Conservation (phyloP, 176 grass and related monocot species). For the Carex pumila region DNA sequence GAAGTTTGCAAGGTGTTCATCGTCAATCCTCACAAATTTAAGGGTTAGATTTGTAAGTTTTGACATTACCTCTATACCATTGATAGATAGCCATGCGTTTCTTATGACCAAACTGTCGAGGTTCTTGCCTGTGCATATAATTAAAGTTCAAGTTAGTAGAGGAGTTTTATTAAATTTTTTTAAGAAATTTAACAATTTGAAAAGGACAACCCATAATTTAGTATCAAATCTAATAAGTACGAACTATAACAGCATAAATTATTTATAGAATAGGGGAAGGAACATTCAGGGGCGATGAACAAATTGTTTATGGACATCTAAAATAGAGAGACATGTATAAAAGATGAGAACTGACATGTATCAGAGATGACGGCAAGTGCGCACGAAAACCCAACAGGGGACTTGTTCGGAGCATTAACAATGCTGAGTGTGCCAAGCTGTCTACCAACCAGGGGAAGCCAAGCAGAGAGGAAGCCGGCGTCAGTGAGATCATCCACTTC, state of each 20-base stretch:
- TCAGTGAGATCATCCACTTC: background rate
- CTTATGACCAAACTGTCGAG: background rate
- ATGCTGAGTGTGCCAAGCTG: background rate
- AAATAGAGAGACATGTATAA: no score
- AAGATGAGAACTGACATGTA: background rate
- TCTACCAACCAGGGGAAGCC: background rate
- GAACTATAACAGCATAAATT: no score
- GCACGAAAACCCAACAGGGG: background rate
- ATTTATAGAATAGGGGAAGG: no score
- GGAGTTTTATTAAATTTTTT: no score
- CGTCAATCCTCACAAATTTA: background rate
- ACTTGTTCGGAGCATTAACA: background rate
- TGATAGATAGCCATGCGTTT: background rate
- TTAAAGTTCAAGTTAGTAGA: background rate
- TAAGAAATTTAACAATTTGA: no score
- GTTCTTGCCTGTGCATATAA: background rate
- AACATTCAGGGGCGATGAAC: no score
- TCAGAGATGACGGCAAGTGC: background rate
- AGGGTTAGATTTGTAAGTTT: constrained; percentile 10
- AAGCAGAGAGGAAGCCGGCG: background rate
- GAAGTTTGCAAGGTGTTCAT: background rate
- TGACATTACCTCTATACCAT: background rate
- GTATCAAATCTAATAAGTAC: no score
- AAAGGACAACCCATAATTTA: no score
- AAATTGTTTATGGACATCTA: no score